Evolutionary conservation across 495 filamentous ascomycete genomes (phyloP), one percentile per base, ranked within the genome.

Genomic region (Penicillium coffeae): DNA sequence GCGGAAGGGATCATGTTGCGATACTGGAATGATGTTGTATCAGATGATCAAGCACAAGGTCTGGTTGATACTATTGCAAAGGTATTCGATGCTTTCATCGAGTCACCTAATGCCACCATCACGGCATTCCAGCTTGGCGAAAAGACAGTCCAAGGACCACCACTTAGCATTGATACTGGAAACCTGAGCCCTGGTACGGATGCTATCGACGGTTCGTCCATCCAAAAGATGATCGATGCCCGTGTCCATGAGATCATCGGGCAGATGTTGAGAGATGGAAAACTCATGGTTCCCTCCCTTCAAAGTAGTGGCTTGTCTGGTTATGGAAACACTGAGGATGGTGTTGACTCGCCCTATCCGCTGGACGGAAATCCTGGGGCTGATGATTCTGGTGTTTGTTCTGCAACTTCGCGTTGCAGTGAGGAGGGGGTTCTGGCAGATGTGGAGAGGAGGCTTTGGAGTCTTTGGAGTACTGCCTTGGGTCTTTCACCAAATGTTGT

Each of bases 1-100:
- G 47, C 60, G 8, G 74, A 76, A 41, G 72, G 72, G n/a, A 69
- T 74, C 36, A 51, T 75, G 40, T 48, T 78, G 35, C 69, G 74
- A 42, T 74, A 76, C 52, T 78, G 74, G 74, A 71, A 67, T 21
- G 65, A 74, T 30, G 50, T 67, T 19, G 59, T 78, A 9, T 72
- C 73, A 6, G 65, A 68, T n/a, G 57, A 60, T 9, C 62, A 74
- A 44, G 74, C 62, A 0, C 58, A 65, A 19, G 19, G 30, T 7
- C 35, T 73, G 7, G 52, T 68, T 8, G 52, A 66, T 43, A 54
- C 59, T 2, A 64, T 73, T 38, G 63, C 63, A 16, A 60, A 58
- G 20, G 57, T 71, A 0, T 67, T 73, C 43, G 56, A 56, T 7
- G 53, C 48, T n/a, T 71, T 68, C 25, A 58, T 73, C 15, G 68